A percentile compares a stretch with the other conserved stretches of the same genome.
Evolutionary conservation across 164 flowering plant species (phyloP).

Genomic region (Annona cherimola): DNA sequence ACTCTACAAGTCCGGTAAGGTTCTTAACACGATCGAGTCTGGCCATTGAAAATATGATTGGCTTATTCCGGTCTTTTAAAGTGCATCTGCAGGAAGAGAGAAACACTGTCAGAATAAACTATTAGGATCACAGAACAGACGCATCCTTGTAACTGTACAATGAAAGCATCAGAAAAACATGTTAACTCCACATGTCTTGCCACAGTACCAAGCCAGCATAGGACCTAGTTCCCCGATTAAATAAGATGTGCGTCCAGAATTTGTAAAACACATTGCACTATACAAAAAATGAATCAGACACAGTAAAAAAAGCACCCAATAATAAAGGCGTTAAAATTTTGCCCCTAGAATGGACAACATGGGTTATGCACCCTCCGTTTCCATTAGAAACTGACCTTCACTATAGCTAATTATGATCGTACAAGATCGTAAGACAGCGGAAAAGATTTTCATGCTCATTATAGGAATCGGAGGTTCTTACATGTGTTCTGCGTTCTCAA

Average conservation of each 20-base stretch:
- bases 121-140: neutral
- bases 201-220: neutral
- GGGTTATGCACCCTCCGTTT: neutral
- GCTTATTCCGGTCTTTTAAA: conserved; percentile 74
- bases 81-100: conserved; percentile 48
- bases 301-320: neutral
- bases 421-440: no score
- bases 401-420: no score
- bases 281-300: neutral
- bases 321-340: neutral
- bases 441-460: no score
- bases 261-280: neutral
- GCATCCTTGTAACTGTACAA: neutral
- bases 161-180: neutral
- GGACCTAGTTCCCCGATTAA: neutral
- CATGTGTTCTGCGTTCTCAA: conserved; percentile 85
- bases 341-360: neutral
- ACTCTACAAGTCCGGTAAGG: conserved; percentile 90
- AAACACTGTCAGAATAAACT: neutral
- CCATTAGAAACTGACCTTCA: no score
- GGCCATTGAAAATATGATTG: conserved; percentile 95
- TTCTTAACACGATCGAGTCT: conserved; percentile 94
- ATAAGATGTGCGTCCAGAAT: no score
- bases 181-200: neutral
- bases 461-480: conserved; percentile 22